phyloP scores from a whole-genome alignment of 306 rosid genomes.

The Vicia faba region DNA sequence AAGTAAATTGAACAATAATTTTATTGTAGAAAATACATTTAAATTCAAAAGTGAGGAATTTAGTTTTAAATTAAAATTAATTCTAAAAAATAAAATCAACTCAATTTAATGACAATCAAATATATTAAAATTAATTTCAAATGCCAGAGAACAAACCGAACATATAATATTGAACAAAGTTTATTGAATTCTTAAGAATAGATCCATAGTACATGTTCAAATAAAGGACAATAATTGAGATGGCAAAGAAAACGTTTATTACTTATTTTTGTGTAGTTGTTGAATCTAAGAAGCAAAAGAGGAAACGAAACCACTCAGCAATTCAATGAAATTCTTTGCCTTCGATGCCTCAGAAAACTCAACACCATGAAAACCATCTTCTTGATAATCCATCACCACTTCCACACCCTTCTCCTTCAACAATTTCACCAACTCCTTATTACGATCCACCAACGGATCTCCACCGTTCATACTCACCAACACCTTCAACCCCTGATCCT shows the following conservation, averaged over 20 bases:
- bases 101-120: too few relatives aligned
- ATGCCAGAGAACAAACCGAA: too few relatives aligned
- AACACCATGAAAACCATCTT: constrained; percentile 51
- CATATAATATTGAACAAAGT: too few relatives aligned
- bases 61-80: too few relatives aligned
- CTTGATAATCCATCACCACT: constrained; percentile 39
- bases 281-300: not conserved
- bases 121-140: too few relatives aligned
- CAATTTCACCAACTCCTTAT: constrained; percentile 37
- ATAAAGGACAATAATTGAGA: not conserved
- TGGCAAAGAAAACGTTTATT: not conserved
- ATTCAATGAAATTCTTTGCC: constrained; percentile 28
- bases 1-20: too few relatives aligned
- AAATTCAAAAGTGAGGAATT: too few relatives aligned
- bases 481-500: constrained; percentile 43
- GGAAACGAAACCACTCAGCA: constrained; percentile 33
- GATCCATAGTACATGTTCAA: not conserved
- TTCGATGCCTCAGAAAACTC: constrained; percentile 35
- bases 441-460: constrained; percentile 58
- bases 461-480: constrained; percentile 51
- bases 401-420: constrained; percentile 41
- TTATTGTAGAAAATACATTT: too few relatives aligned
- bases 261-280: too few relatives aligned
- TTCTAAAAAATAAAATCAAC: too few relatives aligned
- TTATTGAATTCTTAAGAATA: too few relatives aligned